Conservation (phyloP, 2,329 filamentous ascomycete species). For the Cladosporium sp. region DNA sequence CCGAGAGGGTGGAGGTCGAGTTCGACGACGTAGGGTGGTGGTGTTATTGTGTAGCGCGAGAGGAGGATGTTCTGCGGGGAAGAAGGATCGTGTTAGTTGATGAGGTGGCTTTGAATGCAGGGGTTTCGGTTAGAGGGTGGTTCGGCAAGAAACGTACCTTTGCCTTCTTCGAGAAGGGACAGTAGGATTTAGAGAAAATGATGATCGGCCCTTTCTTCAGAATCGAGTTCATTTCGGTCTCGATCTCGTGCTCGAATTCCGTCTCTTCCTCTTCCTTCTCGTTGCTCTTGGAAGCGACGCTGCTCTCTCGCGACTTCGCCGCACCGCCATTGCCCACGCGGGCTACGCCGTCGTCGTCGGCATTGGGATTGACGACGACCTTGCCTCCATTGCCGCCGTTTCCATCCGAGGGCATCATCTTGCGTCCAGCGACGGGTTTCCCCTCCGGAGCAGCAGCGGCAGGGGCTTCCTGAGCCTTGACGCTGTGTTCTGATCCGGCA, state of each 20-base stretch:
- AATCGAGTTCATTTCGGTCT: slow-evolving; percentile 70
- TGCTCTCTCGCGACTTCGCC: slow-evolving; percentile 30
- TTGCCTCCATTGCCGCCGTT: slow-evolving; percentile 22
- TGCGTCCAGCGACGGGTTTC: slow-evolving; percentile 52
- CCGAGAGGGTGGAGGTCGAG: slow-evolving; percentile 80
- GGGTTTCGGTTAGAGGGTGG: not conserved
- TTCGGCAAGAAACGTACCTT: slow-evolving; percentile 49
- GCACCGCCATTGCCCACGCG: slow-evolving; percentile 41
- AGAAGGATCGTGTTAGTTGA: slow-evolving; percentile 8
- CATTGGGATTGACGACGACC: slow-evolving; percentile 29
- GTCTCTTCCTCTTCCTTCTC: slow-evolving; percentile 43
- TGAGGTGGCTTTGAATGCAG: not conserved
- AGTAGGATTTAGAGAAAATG: slow-evolving; percentile 95
- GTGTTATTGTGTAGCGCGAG: slow-evolving; percentile 77
- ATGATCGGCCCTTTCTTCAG: slow-evolving; percentile 83
- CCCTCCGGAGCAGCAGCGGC: slow-evolving; percentile 32
- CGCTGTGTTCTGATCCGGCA: not conserved
- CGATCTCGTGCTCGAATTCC: slow-evolving; percentile 59
- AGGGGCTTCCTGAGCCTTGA: not conserved
- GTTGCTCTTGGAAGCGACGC: slow-evolving; percentile 21
- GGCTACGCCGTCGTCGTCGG: slow-evolving; percentile 40
- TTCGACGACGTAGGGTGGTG: slow-evolving; percentile 82
- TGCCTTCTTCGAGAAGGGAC: slow-evolving; percentile 77
- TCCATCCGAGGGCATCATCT: slow-evolving; percentile 41
- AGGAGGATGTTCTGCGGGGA: slow-evolving; percentile 59